Conservation (phyloP, 2,329 filamentous ascomycete genomes). For the Sclerotinia nivalis region DNA sequence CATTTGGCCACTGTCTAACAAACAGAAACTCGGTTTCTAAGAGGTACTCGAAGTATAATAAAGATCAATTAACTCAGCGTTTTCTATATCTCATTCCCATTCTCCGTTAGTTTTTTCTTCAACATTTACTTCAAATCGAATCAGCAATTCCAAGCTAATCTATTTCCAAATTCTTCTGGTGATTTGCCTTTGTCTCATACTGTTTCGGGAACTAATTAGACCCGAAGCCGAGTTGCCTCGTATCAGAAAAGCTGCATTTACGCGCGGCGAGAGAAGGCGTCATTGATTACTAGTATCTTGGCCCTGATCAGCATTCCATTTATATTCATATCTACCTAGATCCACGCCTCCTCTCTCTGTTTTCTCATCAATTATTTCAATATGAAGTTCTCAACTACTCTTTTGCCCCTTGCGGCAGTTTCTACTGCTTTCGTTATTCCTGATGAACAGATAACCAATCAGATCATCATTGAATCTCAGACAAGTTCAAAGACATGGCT, state of each 20-base stretch:
- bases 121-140: not conserved
- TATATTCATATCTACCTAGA: not conserved
- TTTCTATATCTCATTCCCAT: too few relatives aligned
- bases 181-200: not conserved
- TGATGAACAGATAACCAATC: constrained; percentile 49
- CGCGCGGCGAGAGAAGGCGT: constrained; percentile 11
- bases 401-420: constrained; percentile 52
- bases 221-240: constrained; percentile 3
- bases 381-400: constrained; percentile 44
- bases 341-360: constrained; percentile 11
- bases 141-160: not conserved
- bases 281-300: constrained; percentile 17
- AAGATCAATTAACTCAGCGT: not conserved
- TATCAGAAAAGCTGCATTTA: not conserved
- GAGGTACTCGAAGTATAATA: not conserved
- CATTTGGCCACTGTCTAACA: not conserved
- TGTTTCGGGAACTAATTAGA: not conserved
- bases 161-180: not conserved
- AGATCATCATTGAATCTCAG: constrained; percentile 45
- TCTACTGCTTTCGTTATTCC: constrained; percentile 55
- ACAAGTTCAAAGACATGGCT: constrained; percentile 37
- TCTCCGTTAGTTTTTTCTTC: not conserved
- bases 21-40: not conserved
- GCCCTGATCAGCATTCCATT: constrained; percentile 13
- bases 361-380: constrained; percentile 28